phyloP scores from a whole-genome alignment of 108 stramenopile species.

The Nitzschia sp. region DNA sequence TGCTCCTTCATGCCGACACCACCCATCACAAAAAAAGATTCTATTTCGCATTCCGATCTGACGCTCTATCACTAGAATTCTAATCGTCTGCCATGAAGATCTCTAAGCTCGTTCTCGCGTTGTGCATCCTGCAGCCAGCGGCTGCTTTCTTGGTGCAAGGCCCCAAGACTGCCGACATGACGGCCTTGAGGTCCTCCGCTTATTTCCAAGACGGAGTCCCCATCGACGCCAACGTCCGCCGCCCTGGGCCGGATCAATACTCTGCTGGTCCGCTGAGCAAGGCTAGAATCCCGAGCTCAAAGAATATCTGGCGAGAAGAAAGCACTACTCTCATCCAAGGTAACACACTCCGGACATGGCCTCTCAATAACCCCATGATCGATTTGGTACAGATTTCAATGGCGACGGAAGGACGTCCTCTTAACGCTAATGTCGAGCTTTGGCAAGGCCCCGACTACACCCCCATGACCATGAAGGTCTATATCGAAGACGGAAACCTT shows the following conservation, averaged over 20 bases:
- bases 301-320: constrained; percentile 5
- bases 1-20: too few relatives aligned
- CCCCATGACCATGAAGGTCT: constrained; percentile 62
- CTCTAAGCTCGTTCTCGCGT: not conserved
- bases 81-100: constrained; percentile 2
- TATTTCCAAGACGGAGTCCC: not conserved
- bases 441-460: constrained; percentile 72
- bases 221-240: not conserved
- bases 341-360: constrained; percentile 54
- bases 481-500: constrained; percentile 64
- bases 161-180: not conserved
- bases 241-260: not conserved
- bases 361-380: constrained; percentile 42
- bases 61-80: too few relatives aligned
- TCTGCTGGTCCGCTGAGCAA: not conserved
- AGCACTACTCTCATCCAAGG: constrained; percentile 37
- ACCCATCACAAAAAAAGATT: constrained; percentile 5
- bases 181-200: not conserved
- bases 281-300: not conserved
- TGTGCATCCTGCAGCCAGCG: not conserved
- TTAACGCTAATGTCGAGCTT: constrained; percentile 66
- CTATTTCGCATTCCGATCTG: too few relatives aligned
- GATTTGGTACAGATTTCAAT: constrained; percentile 43
- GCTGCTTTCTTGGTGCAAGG: not conserved
- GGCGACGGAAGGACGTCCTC: constrained; percentile 65